These are phyloP conservation scores for Gossypium sturtianum DNA, from an alignment of 345 rosid genomes.

Conservation along the genomic window DNA sequence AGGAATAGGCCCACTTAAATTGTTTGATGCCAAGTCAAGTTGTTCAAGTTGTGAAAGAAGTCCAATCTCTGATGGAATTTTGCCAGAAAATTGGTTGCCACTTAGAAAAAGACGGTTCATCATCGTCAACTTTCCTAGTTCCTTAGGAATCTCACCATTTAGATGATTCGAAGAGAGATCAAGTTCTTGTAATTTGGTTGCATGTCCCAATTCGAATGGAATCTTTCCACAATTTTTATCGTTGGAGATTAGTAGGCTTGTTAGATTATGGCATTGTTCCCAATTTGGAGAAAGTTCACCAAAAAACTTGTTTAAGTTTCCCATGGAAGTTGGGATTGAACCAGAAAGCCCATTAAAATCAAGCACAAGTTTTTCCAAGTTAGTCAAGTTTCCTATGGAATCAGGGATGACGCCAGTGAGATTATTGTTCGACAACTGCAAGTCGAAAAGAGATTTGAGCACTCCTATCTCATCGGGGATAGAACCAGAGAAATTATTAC, in stretches of 20 bases:
- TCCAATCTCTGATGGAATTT: constrained; percentile 20
- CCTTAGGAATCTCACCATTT: constrained; percentile 28
- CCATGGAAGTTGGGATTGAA: not conserved
- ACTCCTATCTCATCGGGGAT: not conserved
- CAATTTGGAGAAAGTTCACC: constrained; percentile 21
- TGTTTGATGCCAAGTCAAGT: constrained; percentile 31
- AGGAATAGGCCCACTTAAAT: constrained; percentile 18
- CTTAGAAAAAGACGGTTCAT: not conserved
- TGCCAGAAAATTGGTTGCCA: constrained; percentile 17
- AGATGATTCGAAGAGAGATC: constrained; percentile 36
- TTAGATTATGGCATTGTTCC: not conserved
- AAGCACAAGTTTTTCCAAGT: no score
- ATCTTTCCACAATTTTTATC: constrained; percentile 24
- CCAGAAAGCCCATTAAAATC: not conserved
- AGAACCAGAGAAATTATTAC: not conserved
- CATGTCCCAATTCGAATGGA: constrained; percentile 26
- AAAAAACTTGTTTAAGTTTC: not conserved
- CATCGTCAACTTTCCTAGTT: constrained; percentile 20
- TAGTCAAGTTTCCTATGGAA: not conserved
- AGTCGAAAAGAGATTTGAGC: not conserved
- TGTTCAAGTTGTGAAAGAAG: not conserved
- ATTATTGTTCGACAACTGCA: not conserved
- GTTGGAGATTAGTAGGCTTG: constrained; percentile 6
- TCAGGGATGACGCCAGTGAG: not conserved
- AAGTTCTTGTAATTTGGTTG: constrained; percentile 12